Evolutionary conservation across 768 basidiomycete species (phyloP).

Genomic region (Leccinum fibrillosum): DNA sequence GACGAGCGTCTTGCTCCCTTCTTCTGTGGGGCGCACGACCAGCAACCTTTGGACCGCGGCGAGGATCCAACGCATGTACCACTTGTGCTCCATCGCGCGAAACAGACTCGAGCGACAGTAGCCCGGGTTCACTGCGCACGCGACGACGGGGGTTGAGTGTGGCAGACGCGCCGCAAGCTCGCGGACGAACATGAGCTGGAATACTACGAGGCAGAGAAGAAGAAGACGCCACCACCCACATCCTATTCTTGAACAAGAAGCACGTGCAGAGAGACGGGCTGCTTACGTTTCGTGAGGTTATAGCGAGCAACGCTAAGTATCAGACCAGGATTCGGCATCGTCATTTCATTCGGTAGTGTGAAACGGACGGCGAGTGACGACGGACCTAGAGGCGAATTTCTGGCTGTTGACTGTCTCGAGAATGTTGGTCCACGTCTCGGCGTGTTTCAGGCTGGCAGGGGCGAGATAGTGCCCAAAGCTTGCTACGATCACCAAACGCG

Average conservation of each 20-base stretch:
- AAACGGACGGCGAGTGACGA: background rate
- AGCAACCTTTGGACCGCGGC: constrained; percentile 9
- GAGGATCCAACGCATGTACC: constrained; percentile 5
- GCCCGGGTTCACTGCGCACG: constrained; percentile 30
- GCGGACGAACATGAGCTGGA: constrained; percentile 30
- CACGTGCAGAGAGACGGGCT: background rate
- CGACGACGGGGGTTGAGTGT: constrained; percentile 19
- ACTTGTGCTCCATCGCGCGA: constrained; percentile 14
- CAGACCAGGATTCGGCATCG: background rate
- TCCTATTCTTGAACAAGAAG: background rate
- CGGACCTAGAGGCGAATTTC: constrained; percentile 21
- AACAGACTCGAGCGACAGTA: constrained; percentile 29
- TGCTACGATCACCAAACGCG: constrained; percentile 27
- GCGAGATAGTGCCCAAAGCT: constrained; percentile 26
- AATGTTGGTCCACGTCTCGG: constrained; percentile 14
- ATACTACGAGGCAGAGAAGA: constrained; percentile 12
- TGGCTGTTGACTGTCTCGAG: constrained; percentile 20
- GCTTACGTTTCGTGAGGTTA: constrained; percentile 24
- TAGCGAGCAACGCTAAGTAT: constrained; percentile 15
- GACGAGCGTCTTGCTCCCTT: constrained; percentile 32
- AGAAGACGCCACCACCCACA: background rate
- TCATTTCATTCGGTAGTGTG: background rate
- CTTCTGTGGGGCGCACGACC: constrained; percentile 26
- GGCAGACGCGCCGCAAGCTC: constrained; percentile 28
- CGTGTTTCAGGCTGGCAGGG: constrained; percentile 1